Evolutionary conservation across 2,329 filamentous ascomycete species (phyloP), one percentile per base, ranked within the genome.

Genomic region (Xylariaceae sp.): DNA sequence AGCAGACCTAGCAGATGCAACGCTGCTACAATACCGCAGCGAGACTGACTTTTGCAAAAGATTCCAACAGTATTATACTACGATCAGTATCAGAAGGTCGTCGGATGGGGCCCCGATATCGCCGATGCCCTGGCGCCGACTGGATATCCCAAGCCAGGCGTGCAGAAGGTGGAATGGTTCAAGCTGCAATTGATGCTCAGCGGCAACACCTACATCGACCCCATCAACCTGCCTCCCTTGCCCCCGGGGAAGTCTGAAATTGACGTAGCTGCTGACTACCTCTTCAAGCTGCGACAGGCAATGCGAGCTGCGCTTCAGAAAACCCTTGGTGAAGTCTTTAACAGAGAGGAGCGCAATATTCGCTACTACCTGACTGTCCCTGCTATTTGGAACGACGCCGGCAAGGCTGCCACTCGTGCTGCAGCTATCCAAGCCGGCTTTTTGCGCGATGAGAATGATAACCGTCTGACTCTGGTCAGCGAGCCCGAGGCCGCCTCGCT

Each of bases 141-240:
- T 38, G 94, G 94, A 56, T 97, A 97, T 70, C 94, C 94, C 60
- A 97, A 97, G 76, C 89, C 89, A 32, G 92, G 92, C 57, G 92
- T 99, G 60, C 94, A 97, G 72, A 97, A 97, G 75, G 92, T 97
- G 19, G 94, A 97, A 75, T 99, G 94, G 94, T 97, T 99, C 81
- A 97, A 97, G 78, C 81, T 99, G 60, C 94, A 99, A 75, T 83
- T 99, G 49, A 97, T 97, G 94, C 81, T 96, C 55, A 96, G 90
- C 52, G 94, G 94, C 56, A 97, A 97, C 78, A 97, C 94, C 40
- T 97, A 97, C 71, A 97, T 97, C 67, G 94, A 97, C 70, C 94
- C 94, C 55, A 97, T 97, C 75, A 97, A 97, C 80, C 83, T 99
- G 59, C 94, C 94, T 42, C 94, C 94, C 57, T 87, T 97, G 68